Evolutionary conservation across 768 basidiomycete genomes (phyloP).

Genomic region (Agrocybe chaxingu): DNA sequence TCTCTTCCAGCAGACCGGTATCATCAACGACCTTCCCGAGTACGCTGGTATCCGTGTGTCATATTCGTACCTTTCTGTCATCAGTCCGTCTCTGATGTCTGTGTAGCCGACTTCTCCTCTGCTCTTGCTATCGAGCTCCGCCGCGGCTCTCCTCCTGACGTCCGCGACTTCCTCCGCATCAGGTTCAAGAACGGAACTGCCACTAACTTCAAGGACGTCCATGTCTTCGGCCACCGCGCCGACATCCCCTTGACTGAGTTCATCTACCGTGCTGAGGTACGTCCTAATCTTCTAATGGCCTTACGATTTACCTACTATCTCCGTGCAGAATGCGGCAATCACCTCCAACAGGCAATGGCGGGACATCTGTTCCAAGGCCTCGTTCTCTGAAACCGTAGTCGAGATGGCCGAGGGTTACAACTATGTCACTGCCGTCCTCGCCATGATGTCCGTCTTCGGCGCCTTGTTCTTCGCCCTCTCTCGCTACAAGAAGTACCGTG

Average conservation of each 20-base stretch:
- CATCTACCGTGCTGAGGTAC: constrained; percentile 77
- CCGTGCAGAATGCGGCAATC: constrained; percentile 44
- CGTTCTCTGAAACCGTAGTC: constrained; percentile 19
- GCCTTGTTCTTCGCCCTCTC: constrained; percentile 34
- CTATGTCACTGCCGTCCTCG: constrained; percentile 30
- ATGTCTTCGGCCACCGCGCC: constrained; percentile 70
- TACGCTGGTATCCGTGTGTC: constrained; percentile 63
- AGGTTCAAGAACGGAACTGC: constrained; percentile 82
- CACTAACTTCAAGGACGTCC: constrained; percentile 59
- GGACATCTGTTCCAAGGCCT: constrained; percentile 37
- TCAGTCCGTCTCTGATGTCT: not conserved
- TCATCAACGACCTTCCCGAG: constrained; percentile 54
- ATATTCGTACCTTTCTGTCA: not conserved
- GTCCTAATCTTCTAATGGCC: constrained; percentile 12
- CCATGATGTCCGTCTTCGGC: constrained; percentile 34
- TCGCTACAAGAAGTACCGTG: constrained; percentile 37
- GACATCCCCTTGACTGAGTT: constrained; percentile 85
- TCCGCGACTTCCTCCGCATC: constrained; percentile 80
- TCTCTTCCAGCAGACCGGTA: constrained; percentile 75
- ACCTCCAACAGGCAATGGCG: constrained; percentile 55
- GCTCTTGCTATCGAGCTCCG: constrained; percentile 79
- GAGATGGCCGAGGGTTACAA: constrained; percentile 18
- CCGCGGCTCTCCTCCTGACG: constrained; percentile 69
- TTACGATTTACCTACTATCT: not conserved
- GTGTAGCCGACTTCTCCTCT: constrained; percentile 66